Base-by-base conservation (phyloP, 2,329 filamentous ascomycete species). In the Pseudohalonectria lignicola region DNA sequence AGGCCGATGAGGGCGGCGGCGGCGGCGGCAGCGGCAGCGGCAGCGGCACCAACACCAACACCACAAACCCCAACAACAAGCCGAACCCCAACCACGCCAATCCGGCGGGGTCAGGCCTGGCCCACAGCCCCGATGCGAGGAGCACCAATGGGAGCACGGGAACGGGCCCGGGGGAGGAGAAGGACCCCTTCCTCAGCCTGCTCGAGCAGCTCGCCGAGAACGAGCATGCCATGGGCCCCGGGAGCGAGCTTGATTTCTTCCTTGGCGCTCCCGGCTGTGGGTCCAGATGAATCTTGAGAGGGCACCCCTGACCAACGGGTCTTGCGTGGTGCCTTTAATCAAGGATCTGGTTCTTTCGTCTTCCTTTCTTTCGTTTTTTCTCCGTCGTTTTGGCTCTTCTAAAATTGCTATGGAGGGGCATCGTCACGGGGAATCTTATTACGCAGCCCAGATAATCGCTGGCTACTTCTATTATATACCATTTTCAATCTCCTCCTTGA, bases 191-290 rank as follows among this genome's bases (percentile, higher is more conserved):
- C 52, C 58, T 92, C 30, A 83, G 75, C 43, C 60, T 92, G 31
- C 62, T 92, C 26, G 85, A 92, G 54, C 84, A 92, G 59, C 66
- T 92, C 41, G 85, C 84, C 0, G 84, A 92, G 57, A 87, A 86
- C 49, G 84, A 90, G 57, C 73, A 82, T 38, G 67, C 68, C 31
- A 66, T 74, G 37, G 82, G 79, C 0, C 74, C 78, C 9, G 81
- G 80, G 11, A 80, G 72, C 46, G 84, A 90, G 52, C 61, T 92
- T 49, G 84, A 90, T 54, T 88, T 86, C 59, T 88, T 88, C 51
- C 60, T 88, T n/a, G 43, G 36, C 25, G 18, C 31, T 17, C 12
- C 29, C n/a, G 8, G 8, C 7, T 6, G 8, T 31, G 29, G 16
- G 8, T n/a, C n/a, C 7, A 8, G 29, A 31, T 31, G 16, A n/a